phyloP scores from a whole-genome alignment of 116 monocot genomes.

The Thalassia testudinum region DNA sequence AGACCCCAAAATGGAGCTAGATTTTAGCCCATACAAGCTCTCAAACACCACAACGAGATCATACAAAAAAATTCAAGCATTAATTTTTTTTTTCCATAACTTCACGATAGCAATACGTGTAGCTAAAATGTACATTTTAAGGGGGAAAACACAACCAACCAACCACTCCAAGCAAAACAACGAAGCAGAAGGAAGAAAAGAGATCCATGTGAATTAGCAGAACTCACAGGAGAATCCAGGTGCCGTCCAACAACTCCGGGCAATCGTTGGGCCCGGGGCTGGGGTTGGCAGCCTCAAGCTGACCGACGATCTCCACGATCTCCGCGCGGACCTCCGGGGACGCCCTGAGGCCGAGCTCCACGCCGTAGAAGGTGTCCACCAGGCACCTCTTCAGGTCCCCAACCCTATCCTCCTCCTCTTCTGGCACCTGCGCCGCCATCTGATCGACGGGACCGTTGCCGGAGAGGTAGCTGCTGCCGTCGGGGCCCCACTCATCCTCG shows the following conservation, averaged over 20 bases:
- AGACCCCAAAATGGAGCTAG: no score
- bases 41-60: no score
- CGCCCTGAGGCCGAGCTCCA: constrained; percentile 54
- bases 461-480: constrained; percentile 1
- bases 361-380: constrained; percentile 62
- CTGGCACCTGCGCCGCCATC: no score
- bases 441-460: background rate
- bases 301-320: constrained; percentile 60
- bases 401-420: constrained; percentile 4
- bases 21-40: no score
- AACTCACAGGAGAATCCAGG: constrained; percentile 87
- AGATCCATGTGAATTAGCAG: no score
- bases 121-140: no score
- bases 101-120: no score
- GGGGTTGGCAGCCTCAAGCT: constrained; percentile 76
- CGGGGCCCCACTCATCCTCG: constrained; percentile 64
- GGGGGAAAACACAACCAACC: no score
- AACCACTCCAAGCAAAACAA: no score
- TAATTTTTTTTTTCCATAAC: no score
- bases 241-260: constrained; percentile 59
- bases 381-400: constrained; percentile 62
- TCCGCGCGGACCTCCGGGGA: constrained; percentile 56
- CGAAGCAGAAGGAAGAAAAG: no score
- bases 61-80: no score
- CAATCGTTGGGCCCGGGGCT: constrained; percentile 41